These are phyloP conservation scores for Vanrija sp. DNA, from an alignment of 1,284 basidiomycete genomes.

Conservation along the genomic window DNA sequence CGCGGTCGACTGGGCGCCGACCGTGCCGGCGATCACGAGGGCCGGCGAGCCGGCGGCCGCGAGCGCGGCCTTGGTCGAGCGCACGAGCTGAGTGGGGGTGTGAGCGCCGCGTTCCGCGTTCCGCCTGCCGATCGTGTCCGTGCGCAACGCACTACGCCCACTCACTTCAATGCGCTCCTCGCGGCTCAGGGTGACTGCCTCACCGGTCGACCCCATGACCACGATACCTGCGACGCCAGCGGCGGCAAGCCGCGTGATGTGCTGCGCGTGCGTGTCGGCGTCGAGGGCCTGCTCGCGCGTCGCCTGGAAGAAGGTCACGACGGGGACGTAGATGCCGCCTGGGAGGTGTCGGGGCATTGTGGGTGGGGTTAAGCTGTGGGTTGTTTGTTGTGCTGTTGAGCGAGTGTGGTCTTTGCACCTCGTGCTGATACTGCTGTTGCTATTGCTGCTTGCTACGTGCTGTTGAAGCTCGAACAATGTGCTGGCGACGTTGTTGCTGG, in stretches of 20 bases:
- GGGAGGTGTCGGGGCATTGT: slow-evolving; percentile 11
- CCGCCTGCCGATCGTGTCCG: no score
- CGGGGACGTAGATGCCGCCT: slow-evolving; percentile 41
- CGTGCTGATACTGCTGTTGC: no score
- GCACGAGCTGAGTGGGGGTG: no score
- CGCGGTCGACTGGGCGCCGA: slow-evolving; percentile 29
- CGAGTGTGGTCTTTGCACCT: no score
- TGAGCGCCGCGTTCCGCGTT: no score
- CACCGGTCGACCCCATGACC: slow-evolving; percentile 43
- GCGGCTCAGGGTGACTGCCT: slow-evolving; percentile 34
- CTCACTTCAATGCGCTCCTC: slow-evolving; percentile 37
- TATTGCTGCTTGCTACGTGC: no score
- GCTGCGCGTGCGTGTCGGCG: slow-evolving; percentile 32
- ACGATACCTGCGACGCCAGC: slow-evolving; percentile 37
- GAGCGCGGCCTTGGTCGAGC: slow-evolving; percentile 24
- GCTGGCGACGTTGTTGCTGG: no score
- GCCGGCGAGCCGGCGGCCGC: slow-evolving; percentile 17
- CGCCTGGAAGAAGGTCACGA: slow-evolving; percentile 41
- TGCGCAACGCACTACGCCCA: background rate
- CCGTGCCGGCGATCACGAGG: slow-evolving; percentile 30
- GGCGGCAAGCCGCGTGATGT: slow-evolving; percentile 33
- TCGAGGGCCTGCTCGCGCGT: slow-evolving; percentile 40
- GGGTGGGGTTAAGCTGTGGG: no score
- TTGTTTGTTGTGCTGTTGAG: no score
- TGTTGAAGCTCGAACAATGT: no score